phyloP scores from a whole-genome alignment of 2,329 filamentous ascomycete genomes.

The Aureobasidium musti region DNA sequence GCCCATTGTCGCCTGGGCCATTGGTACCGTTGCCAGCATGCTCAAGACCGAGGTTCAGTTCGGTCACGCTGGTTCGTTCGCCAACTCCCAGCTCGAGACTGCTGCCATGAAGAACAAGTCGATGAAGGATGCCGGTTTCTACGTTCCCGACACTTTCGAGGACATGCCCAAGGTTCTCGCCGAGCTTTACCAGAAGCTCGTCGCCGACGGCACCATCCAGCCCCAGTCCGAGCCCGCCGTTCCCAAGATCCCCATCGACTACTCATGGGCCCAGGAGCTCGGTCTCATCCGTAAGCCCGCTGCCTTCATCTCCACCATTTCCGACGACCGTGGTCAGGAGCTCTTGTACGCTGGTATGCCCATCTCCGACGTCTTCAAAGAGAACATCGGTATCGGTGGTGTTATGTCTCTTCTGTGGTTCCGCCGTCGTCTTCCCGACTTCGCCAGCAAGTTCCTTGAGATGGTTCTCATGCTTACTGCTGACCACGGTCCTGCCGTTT shows the following conservation, averaged over 20 bases:
- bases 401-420: slow-evolving; percentile 99
- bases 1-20: slow-evolving; percentile 98
- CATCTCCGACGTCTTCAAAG: slow-evolving; percentile 99
- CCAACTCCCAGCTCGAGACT: slow-evolving; percentile 99
- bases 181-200: slow-evolving; percentile 82
- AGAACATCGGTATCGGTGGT: slow-evolving; percentile 98
- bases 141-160: slow-evolving; percentile 95
- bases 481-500: slow-evolving; percentile 97
- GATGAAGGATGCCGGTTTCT: slow-evolving; percentile 93
- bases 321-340: slow-evolving; percentile 99
- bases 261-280: slow-evolving; percentile 99
- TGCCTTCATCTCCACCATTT: slow-evolving; percentile 99
- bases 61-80: slow-evolving; percentile 96
- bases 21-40: slow-evolving; percentile 98
- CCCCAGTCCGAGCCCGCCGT: slow-evolving; percentile 86
- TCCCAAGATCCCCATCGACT: slow-evolving; percentile 99
- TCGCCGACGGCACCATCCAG: slow-evolving; percentile 80
- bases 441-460: slow-evolving; percentile 98
- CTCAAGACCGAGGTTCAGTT: slow-evolving; percentile 99
- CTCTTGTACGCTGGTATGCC: slow-evolving; percentile 98
- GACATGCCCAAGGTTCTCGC: slow-evolving; percentile 79
- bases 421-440: slow-evolving; percentile 92
- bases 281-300: slow-evolving; percentile 99
- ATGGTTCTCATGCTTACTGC: slow-evolving; percentile 99
- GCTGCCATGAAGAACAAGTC: slow-evolving; percentile 94